Percentiles rank a stretch among this genome's conserved stretches.
phyloP scores from a whole-genome alignment of 345 rosid genomes.

The Trapa bicornis region DNA sequence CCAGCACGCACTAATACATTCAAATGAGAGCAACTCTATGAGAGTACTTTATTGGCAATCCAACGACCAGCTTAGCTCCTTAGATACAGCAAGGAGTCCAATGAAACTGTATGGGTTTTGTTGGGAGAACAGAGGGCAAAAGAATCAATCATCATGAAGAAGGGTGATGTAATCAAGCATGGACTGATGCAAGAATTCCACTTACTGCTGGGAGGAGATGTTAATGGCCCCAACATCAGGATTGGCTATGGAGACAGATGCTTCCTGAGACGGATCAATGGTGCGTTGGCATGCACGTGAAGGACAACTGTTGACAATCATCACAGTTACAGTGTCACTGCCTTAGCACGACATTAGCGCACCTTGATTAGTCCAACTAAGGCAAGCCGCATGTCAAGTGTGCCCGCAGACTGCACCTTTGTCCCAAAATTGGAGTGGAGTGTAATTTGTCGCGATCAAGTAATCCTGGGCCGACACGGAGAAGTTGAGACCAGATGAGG shows the following conservation, averaged over 20 bases:
- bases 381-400: background rate
- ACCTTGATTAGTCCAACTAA: slow-evolving; percentile 1
- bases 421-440: slow-evolving; percentile 9
- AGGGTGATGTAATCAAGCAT: too few species aligned
- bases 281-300: slow-evolving; percentile 4
- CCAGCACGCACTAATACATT: too few species aligned
- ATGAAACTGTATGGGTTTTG: background rate
- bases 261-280: slow-evolving; percentile 10
- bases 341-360: slow-evolving; percentile 6
- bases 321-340: background rate
- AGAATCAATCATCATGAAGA: too few species aligned
- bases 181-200: background rate
- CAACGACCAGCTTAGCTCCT: background rate
- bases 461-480: background rate
- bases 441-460: slow-evolving; percentile 5
- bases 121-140: background rate
- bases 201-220: slow-evolving; percentile 5
- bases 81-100: background rate
- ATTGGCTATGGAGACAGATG: slow-evolving; percentile 4
- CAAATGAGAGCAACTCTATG: too few species aligned
- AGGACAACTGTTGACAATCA: slow-evolving; percentile 10
- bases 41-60: background rate
- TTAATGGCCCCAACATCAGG: slow-evolving; percentile 5
- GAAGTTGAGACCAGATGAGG: background rate
- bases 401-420: background rate